Percentiles rank a stretch among this genome's conserved stretches.
phyloP scores from a whole-genome alignment of 495 filamentous ascomycete species.

The Lentithecium fluviatile region DNA sequence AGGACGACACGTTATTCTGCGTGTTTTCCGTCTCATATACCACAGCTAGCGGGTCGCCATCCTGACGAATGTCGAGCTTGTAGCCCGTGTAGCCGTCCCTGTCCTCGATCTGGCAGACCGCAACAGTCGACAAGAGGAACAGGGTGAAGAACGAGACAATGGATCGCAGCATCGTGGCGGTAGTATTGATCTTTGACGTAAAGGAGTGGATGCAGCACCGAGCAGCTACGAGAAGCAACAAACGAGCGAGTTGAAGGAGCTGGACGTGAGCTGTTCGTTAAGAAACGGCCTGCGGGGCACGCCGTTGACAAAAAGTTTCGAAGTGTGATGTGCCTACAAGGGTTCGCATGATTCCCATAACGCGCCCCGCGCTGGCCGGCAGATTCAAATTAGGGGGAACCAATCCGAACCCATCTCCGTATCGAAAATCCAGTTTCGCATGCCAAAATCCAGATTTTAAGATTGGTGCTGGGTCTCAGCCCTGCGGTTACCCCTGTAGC shows the following conservation, averaged over 20 bases:
- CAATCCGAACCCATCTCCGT: constrained; percentile 8
- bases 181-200: constrained; percentile 31
- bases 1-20: constrained; percentile 42
- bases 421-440: constrained; percentile 26
- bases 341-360: constrained; percentile 1
- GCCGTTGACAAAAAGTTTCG: constrained; percentile 24
- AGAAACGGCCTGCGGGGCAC: constrained; percentile 1
- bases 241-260: constrained; percentile 4
- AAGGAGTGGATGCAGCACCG: constrained; percentile 20
- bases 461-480: constrained; percentile 6
- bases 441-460: constrained; percentile 8
- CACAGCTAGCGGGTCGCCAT: constrained; percentile 49
- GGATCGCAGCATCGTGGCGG: constrained; percentile 27
- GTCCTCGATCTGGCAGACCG: constrained; percentile 23
- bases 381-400: constrained; percentile 27
- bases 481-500: constrained; percentile 1
- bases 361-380: neutral
- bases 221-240: constrained; percentile 2
- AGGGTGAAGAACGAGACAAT: constrained; percentile 34
- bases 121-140: constrained; percentile 29
- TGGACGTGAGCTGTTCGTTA: constrained; percentile 2
- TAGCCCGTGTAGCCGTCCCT: constrained; percentile 55
- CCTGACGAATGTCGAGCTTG: constrained; percentile 46
- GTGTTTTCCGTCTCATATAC: constrained; percentile 55
- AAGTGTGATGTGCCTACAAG: neutral